Percentiles rank a stretch among this genome's conserved stretches.
phyloP scores from a whole-genome alignment of 2,329 filamentous ascomycete genomes.

The Cercospora berteroae region DNA sequence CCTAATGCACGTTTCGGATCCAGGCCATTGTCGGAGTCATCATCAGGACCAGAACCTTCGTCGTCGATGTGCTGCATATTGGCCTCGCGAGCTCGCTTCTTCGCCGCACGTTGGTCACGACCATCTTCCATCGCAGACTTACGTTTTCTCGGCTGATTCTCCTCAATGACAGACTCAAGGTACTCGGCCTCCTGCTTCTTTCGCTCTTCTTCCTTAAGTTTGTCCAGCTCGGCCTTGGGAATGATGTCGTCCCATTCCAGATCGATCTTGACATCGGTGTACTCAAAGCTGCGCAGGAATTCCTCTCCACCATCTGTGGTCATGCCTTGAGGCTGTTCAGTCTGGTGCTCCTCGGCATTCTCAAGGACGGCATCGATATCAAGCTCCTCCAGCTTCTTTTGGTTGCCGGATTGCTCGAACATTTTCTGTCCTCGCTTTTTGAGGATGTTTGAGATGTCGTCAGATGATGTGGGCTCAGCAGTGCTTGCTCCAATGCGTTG shows the following conservation, averaged over 20 bases:
- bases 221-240: conserved; percentile 84
- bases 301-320: conserved; percentile 95
- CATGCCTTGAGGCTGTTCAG: conserved; percentile 89
- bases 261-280: conserved; percentile 95
- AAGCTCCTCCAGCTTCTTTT: conserved; percentile 92
- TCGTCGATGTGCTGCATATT: conserved; percentile 59
- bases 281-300: conserved; percentile 84
- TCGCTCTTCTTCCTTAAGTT: conserved; percentile 85
- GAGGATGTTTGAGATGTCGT: conserved; percentile 93
- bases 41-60: conserved; percentile 48
- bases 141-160: conserved; percentile 76
- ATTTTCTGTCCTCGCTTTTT: conserved; percentile 99
- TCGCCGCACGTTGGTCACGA: conserved; percentile 63
- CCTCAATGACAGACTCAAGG: conserved; percentile 75
- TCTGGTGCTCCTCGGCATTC: conserved; percentile 95
- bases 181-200: conserved; percentile 79
- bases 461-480: conserved; percentile 82
- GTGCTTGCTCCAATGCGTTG: conserved; percentile 56
- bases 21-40: conserved; percentile 51
- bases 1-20: conserved; percentile 88
- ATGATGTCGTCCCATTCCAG: conserved; percentile 99
- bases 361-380: conserved; percentile 97
- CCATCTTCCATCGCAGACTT: conserved; percentile 64
- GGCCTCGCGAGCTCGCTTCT: conserved; percentile 68
- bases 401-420: conserved; percentile 96